Conservation (phyloP, 2,329 filamentous ascomycete genomes). For the Trichoderma citrinoviride region DNA sequence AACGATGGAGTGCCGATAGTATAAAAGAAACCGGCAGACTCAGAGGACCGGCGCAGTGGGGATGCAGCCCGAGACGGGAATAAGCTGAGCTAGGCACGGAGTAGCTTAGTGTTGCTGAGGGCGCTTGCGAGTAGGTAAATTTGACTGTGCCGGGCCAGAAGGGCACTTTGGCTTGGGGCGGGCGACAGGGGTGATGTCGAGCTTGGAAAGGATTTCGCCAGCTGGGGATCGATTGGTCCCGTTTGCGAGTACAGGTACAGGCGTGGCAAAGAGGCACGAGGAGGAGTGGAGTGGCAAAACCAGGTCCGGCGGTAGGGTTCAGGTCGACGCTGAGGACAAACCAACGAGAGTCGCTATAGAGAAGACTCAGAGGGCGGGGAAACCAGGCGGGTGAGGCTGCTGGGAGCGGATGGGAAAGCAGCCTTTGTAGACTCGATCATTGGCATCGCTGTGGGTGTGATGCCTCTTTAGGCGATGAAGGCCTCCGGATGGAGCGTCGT, state of each 20-base stretch:
- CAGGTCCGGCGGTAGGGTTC: constrained; percentile 13
- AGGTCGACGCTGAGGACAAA: neutral
- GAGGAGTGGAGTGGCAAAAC: constrained; percentile 22
- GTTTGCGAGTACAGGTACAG: neutral
- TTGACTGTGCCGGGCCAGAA: constrained; percentile 13
- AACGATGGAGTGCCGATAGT: constrained; percentile 20
- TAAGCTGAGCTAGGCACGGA: constrained; percentile 25
- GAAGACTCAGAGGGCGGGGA: constrained; percentile 7
- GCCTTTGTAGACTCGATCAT: constrained; percentile 13
- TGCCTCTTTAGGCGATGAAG: constrained; percentile 33
- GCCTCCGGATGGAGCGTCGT: constrained; percentile 28
- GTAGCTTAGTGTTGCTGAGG: constrained; percentile 19
- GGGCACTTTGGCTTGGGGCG: constrained; percentile 20
- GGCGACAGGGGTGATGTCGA: constrained; percentile 15
- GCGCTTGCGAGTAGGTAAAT: constrained; percentile 15
- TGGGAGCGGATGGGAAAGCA: constrained; percentile 5
- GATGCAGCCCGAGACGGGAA: constrained; percentile 17
- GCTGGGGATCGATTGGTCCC: constrained; percentile 18
- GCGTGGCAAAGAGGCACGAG: constrained; percentile 19
- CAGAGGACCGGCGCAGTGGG: constrained; percentile 23
- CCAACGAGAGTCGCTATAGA: constrained; percentile 11
- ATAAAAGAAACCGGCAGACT: constrained; percentile 20
- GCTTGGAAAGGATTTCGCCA: constrained; percentile 20
- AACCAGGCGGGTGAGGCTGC: constrained; percentile 7
- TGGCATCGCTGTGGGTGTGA: constrained; percentile 12